Base-by-base conservation (phyloP, 2,329 filamentous ascomycete genomes). In the Stylonectria norvegica region DNA sequence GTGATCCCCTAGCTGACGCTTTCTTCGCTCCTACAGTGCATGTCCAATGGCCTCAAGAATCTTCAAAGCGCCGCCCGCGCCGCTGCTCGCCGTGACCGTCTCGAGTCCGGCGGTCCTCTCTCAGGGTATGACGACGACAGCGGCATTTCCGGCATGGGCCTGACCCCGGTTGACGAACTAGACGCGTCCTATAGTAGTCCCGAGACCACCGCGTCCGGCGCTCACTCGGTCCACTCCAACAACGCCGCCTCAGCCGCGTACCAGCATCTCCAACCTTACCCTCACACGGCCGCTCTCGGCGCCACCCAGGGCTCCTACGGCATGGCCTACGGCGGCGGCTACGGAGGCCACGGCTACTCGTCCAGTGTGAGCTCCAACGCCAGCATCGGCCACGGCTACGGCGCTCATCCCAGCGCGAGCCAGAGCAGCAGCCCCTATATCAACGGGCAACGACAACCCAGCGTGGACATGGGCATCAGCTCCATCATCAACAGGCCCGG, bases 21-120 rank as follows among this genome's bases (percentile, higher is more conserved):
- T 8, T 19, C 16, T 32, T 19, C 27, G n/a, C n/a, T 10, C 18
- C 20, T 16, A 14, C 50, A 91, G 86, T 89, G 85, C 67, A 87
- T 93, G 81, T 82, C 85, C 61, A 86, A 85, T 58, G 87, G 88
- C 23, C 71, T 91, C 55, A 91, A 89, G 68, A 89, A 87, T 63
- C 75, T 93, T 42, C 82, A 85, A 60, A 80, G 81, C 53, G 78
- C 81, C 37, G 75, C 81, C 49, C 79, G 85, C 47, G 76, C 82
- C 40, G 79, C 77, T 42, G 73, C 78, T 43, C 79, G 82, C 50
- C 82, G 82, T 56, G 82, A 81, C 67, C 78, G 78, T 45, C 67
- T 78, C 53, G 75, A 75, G 64, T 66, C 56, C 43, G 58, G 58
- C 49, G 59, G 53, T 40, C 45, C 57, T 52, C 48, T 62, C 40